These are phyloP conservation scores for Gelatoporia subvermispora DNA, from an alignment of 768 basidiomycete species.

Conservation along the genomic window DNA sequence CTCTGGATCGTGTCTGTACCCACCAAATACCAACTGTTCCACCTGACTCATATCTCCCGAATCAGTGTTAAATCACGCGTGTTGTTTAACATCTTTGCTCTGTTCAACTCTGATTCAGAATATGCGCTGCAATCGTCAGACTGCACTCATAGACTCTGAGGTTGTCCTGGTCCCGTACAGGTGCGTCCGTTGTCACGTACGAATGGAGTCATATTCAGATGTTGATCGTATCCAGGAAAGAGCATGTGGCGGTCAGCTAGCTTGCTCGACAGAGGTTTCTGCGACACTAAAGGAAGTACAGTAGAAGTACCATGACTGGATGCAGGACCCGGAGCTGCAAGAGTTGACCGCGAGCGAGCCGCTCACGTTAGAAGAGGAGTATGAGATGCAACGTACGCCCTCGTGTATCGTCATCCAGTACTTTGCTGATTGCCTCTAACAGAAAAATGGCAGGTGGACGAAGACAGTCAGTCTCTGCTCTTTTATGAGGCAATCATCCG, in stretches of 20 bases:
- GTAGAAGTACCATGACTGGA: constrained; percentile 87
- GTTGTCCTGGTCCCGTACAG: constrained; percentile 82
- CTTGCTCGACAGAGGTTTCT: background rate
- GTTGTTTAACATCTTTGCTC: too few species aligned
- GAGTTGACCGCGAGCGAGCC: constrained; percentile 83
- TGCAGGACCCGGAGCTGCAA: constrained; percentile 69
- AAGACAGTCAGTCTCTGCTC: constrained; percentile 55
- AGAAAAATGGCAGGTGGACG: constrained; percentile 85
- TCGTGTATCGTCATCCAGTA: background rate
- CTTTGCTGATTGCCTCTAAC: background rate
- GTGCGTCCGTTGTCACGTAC: constrained; percentile 31
- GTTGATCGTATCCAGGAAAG: constrained; percentile 23
- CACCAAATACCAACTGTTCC: too few species aligned
- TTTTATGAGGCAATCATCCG: background rate
- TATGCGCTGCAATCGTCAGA: constrained; percentile 68
- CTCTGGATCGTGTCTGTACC: too few species aligned
- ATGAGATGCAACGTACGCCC: constrained; percentile 79
- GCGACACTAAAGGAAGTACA: constrained; percentile 4
- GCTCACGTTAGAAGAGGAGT: constrained; percentile 74
- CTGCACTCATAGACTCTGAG: constrained; percentile 57
- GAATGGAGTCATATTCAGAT: background rate
- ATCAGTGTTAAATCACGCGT: too few species aligned
- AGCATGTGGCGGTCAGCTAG: constrained; percentile 35
- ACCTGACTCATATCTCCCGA: too few species aligned
- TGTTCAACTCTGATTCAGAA: too few species aligned